Conservation (phyloP, 768 basidiomycete species). For the Mycena sanguinolenta region DNA sequence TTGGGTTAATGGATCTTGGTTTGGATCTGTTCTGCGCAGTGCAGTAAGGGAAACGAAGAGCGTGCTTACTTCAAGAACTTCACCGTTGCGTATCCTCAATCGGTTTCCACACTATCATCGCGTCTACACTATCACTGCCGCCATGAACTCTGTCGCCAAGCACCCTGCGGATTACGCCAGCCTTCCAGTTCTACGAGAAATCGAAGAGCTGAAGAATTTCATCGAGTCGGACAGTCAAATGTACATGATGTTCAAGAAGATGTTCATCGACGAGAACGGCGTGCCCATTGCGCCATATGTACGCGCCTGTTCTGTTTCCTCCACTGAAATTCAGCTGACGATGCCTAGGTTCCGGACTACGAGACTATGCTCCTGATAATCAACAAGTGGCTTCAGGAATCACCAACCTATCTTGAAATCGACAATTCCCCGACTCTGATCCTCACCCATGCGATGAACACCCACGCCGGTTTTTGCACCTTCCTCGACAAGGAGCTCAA, state of each 20-base stretch:
- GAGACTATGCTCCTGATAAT: background rate
- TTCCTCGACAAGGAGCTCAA: constrained; percentile 7
- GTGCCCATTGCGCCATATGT: background rate
- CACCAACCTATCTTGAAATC: background rate
- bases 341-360: constrained; percentile 4
- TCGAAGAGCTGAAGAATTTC: constrained; percentile 4
- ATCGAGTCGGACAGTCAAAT: background rate
- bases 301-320: background rate
- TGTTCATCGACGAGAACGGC: constrained; percentile 3
- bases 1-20: too few species aligned
- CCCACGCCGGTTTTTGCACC: constrained; percentile 4
- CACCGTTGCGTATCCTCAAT: too few species aligned
- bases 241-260: constrained; percentile 11
- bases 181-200: constrained; percentile 7
- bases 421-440: background rate
- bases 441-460: constrained; percentile 9
- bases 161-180: constrained; percentile 16
- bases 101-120: too few species aligned
- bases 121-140: background rate
- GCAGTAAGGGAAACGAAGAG: too few species aligned
- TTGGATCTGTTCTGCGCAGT: too few species aligned
- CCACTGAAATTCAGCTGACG: background rate
- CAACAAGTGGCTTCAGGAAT: background rate
- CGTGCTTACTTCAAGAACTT: too few species aligned
- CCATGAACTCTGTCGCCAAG: background rate